Evolutionary conservation across 2,329 filamentous ascomycete genomes (phyloP).

Genomic region (Lachnellula subtilissima): DNA sequence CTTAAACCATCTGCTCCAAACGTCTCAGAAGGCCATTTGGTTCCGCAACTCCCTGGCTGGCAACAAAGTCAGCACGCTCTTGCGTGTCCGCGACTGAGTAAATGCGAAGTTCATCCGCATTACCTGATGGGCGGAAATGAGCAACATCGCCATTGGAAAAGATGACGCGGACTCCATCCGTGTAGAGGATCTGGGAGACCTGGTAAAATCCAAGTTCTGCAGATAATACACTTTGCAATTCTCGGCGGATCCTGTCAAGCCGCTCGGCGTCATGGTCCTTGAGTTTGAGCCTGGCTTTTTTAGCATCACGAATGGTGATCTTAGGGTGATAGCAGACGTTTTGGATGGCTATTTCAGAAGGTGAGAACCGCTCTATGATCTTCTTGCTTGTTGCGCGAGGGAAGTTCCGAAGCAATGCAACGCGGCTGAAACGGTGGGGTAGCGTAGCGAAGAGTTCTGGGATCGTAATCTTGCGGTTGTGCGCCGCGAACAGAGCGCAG

Average conservation of each 20-base stretch:
- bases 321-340: constrained; percentile 16
- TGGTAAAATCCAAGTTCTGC: constrained; percentile 24
- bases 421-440: constrained; percentile 30
- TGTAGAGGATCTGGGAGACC: constrained; percentile 29
- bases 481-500: constrained; percentile 29
- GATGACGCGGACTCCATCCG: constrained; percentile 31
- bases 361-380: constrained; percentile 30
- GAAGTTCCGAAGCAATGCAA: constrained; percentile 31
- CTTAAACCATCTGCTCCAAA: constrained; percentile 19
- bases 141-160: constrained; percentile 32
- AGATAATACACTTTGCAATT: constrained; percentile 29
- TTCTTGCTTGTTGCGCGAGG: constrained; percentile 30
- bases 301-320: constrained; percentile 15
- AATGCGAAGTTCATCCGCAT: constrained; percentile 33
- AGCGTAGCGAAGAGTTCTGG: constrained; percentile 29
- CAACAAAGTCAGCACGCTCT: constrained; percentile 30
- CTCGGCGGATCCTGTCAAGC: constrained; percentile 21
- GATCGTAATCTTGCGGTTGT: constrained; percentile 23
- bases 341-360: constrained; percentile 20
- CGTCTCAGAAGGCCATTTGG: constrained; percentile 28
- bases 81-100: constrained; percentile 31
- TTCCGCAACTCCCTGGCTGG: constrained; percentile 25
- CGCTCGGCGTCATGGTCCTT: constrained; percentile 10
- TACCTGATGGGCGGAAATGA: constrained; percentile 32
- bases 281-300: constrained; percentile 7